Base-by-base conservation (phyloP, 805 yeast species). In the Candida lessepsii region DNA sequence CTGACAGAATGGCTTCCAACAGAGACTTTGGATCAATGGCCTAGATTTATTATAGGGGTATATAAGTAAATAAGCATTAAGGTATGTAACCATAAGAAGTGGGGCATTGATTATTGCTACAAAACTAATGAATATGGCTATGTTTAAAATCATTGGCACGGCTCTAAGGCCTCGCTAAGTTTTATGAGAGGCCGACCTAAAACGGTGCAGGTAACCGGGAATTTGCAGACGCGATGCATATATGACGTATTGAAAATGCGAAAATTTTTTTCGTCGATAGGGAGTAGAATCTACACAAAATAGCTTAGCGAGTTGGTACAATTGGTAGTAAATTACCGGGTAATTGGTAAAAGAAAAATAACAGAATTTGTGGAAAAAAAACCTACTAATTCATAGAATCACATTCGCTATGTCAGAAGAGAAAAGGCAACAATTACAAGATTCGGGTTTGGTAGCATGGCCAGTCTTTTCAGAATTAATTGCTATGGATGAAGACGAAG, bases 401-500 rank as follows among this genome's bases (percentile, higher is more conserved):
- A 20, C 35, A 23, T 19, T 32, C 35, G 35, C 27, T 32, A 47
- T 47, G 51, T 42, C 47, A 13, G 51, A 47, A 38, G 49, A 42
- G n/a, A 53, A 52, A 35, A 48, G 44, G 34, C 45, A 44, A 44
- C 48, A 49, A 37, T 58, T 70, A 44, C 72, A 75, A 49, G 67
- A 65, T 50, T 58, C 80, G 8, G 95, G 86, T 29, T 69, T 86
- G 47, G 82, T 93, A 45, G 90, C 89, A 59, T 88, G 96, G 96
- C 68, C 76, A 30, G 91, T 89, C 20, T 83, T 93, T 58, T 79
- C 82, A 41, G 98, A 93, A 67, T 73, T 93, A 42, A 76, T 90
- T 37, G 81, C 86, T 39, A 90, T 93, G 97, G 99, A 93, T 62
- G 96, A 91, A 56, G 98, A 91, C 54, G 96, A 86, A 56, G 93